These are phyloP conservation scores for Psilocybe sp. DNA, from an alignment of 768 basidiomycete genomes.

Conservation along the genomic window DNA sequence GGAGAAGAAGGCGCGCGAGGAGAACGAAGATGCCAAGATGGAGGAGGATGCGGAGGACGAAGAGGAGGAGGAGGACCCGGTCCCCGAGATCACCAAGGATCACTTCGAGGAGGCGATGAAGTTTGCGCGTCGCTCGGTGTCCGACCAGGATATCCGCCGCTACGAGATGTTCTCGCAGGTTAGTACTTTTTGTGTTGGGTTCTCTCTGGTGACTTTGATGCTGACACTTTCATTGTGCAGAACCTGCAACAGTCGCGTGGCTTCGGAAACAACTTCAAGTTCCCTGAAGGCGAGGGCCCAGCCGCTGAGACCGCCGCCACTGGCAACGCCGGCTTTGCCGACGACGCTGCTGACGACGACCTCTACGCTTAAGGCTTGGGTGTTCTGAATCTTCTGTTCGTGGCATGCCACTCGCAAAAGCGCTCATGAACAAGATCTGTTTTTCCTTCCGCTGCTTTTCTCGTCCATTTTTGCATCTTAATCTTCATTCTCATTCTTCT, in stretches of 20 bases:
- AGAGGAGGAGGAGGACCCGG: constrained; percentile 82
- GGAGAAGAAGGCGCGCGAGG: constrained; percentile 80
- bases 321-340: constrained; percentile 77
- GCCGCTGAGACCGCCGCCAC: constrained; percentile 40
- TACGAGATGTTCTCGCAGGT: constrained; percentile 99
- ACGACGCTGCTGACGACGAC: constrained; percentile 88
- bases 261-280: constrained; percentile 96
- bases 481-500: neutral
- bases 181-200: constrained; percentile 18
- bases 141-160: constrained; percentile 92
- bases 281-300: constrained; percentile 74
- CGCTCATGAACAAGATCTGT: neutral
- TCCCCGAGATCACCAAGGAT: constrained; percentile 84
- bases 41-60: constrained; percentile 52
- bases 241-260: constrained; percentile 89
- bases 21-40: constrained; percentile 69
- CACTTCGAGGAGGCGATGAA: constrained; percentile 99
- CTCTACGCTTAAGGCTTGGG: constrained; percentile 65
- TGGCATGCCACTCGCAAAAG: too few species aligned
- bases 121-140: constrained; percentile 94
- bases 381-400: neutral
- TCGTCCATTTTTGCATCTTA: constrained; percentile 3
- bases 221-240: constrained; percentile 32
- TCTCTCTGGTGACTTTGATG: constrained; percentile 2
- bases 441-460: constrained; percentile 5